Conservation (phyloP, 164 flowering plant species). For the Berberis vulgaris region DNA sequence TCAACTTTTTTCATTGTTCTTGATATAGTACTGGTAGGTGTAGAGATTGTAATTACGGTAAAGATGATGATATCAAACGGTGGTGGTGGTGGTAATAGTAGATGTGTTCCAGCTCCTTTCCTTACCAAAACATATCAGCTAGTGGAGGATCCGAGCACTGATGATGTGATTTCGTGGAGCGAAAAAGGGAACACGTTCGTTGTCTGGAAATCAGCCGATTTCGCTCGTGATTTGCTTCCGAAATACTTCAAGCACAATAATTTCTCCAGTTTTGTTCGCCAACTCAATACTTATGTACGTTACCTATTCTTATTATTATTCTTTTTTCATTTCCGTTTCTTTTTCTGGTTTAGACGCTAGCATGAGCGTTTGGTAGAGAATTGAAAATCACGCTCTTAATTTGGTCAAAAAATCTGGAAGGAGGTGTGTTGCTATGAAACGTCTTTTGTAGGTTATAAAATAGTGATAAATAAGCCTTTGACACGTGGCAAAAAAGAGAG, state of each 20-base stretch:
- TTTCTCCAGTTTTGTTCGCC: conserved; percentile 95
- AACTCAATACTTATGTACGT: conserved; percentile 91
- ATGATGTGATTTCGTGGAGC: conserved; percentile 78
- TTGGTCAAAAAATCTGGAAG: too few relatives aligned
- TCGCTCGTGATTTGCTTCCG: conserved; percentile 78
- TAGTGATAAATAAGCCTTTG: too few relatives aligned
- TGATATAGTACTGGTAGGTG: not conserved
- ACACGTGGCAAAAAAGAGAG: too few relatives aligned
- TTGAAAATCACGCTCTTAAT: too few relatives aligned
- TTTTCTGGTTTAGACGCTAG: not conserved
- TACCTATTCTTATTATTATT: not conserved
- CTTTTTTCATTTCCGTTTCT: conserved; percentile 1
- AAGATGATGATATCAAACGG: too few relatives aligned
- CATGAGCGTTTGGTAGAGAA: too few relatives aligned
- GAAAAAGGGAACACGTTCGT: conserved; percentile 58
- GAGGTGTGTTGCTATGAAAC: too few relatives aligned
- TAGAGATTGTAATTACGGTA: too few relatives aligned
- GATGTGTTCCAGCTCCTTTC: conserved; percentile 86
- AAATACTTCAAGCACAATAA: conserved; percentile 93
- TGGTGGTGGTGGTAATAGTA: not conserved
- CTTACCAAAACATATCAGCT: conserved; percentile 81
- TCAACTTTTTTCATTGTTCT: not conserved
- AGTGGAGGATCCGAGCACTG: conserved; percentile 62
- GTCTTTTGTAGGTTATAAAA: too few relatives aligned
- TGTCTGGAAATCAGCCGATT: conserved; percentile 88